Base-by-base conservation (phyloP, 768 basidiomycete species). In the Xerocomellus chrysenteron region DNA sequence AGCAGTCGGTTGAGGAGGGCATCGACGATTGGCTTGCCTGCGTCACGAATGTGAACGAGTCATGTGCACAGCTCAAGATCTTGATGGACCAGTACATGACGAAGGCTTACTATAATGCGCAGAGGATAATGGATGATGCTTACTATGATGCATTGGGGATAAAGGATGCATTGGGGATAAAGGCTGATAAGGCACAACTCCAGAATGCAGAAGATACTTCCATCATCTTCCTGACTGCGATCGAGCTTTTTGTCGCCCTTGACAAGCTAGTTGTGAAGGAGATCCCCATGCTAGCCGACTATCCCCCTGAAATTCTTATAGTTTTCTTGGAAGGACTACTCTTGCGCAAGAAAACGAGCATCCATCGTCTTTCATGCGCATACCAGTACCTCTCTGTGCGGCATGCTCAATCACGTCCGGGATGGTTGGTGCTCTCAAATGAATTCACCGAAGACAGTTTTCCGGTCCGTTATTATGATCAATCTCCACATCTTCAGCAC, bases 211-310 rank as follows among this genome's bases (percentile, higher is more conserved):
- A 80, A 52, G 58, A 68, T 41, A 36, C 58, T 2, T 80, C 80
- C 0, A 53, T 75, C 6, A 75, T 78, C 69, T 52, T 82, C 26
- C 63, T 83, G 47, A 67, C 66, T 0, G 14, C 41, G 10, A 39
- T 67, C 0, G 75, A 79, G 32, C 68, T 75, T 9, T 76, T 66
- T 68, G 52, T 72, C 1, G 74, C 62, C 0, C 53, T 76, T 2
- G 75, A 76, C 52, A 66, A 57, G 37, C 33, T 70, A 4, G 61
- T 54, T 1, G 40, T 67, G 19, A 49, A 43, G 10, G 42, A 60
- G 26, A 60, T 65, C n/a, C 66, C 74, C 26, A 52, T 75, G 10
- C 44, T 76, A 4, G 53, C 37, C 11, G 58, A 73, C 12, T 75
- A 71, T 37, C 66, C 66, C 2, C 75, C 73, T 1, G 73, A 70